A percentile compares a stretch with the other conserved stretches of the same genome.
Conservation (phyloP, 2,329 filamentous ascomycete species). For the Grosmannia penicillata region DNA sequence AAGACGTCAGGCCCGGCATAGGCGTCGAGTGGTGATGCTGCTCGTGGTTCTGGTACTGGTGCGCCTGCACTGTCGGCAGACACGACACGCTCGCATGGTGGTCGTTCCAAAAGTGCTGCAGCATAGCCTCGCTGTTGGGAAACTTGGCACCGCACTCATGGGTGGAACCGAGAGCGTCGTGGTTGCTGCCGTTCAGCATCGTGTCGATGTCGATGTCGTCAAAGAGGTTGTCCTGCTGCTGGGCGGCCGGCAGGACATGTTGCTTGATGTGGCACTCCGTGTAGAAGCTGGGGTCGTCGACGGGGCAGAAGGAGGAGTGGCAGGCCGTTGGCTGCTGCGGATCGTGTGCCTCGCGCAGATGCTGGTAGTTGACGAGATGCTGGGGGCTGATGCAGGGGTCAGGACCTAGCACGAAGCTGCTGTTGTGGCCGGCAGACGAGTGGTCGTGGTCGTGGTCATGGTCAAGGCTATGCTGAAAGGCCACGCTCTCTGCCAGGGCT, state of each 20-base stretch:
- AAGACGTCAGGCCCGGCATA: slow-evolving; percentile 2
- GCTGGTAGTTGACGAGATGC: slow-evolving; percentile 11
- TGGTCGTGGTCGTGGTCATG: not conserved
- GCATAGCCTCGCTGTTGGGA: slow-evolving; percentile 10
- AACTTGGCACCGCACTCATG: slow-evolving; percentile 11
- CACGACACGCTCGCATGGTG: slow-evolving; percentile 4
- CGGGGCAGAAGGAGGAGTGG: slow-evolving; percentile 7
- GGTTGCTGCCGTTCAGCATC: not conserved
- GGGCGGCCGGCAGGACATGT: not conserved
- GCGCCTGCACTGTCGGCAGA: not conserved
- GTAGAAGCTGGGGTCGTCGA: slow-evolving; percentile 12
- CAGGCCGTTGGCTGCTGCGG: slow-evolving; percentile 9
- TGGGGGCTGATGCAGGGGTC: slow-evolving; percentile 11
- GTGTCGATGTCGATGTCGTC: slow-evolving; percentile 7
- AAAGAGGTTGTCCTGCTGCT: slow-evolving; percentile 2
- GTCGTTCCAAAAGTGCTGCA: slow-evolving; percentile 11
- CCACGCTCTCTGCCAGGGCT: no score
- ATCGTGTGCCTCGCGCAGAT: slow-evolving; percentile 10
- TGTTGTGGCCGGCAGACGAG: not conserved
- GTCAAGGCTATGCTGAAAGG: not conserved
- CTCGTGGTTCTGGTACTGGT: not conserved
- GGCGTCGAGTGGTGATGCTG: no score
- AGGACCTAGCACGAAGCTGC: slow-evolving; percentile 4
- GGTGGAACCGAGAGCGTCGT: not conserved
- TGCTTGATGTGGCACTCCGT: slow-evolving; percentile 11